A percentile compares a stretch with the other conserved stretches of the same genome.
These are phyloP conservation scores for Chrysochromulina tobinii DNA, from an alignment of 78 protist species.

Conservation along the genomic window DNA sequence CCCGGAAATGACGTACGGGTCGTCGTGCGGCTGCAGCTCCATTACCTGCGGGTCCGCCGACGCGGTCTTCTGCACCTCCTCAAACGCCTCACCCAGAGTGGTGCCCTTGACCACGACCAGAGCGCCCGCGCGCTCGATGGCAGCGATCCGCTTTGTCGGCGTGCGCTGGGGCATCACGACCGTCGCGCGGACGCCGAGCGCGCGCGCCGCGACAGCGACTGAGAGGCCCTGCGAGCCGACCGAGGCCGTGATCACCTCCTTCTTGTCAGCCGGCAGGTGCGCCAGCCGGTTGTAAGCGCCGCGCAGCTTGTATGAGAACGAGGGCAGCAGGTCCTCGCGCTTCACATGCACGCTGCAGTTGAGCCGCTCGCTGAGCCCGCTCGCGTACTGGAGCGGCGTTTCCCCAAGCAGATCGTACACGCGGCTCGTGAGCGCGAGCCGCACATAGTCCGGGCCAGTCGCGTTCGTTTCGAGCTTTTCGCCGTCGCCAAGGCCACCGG, in stretches of 20 bases:
- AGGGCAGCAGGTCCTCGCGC: slow-evolving; percentile 64
- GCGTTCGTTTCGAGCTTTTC: not conserved
- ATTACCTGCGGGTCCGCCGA: not conserved
- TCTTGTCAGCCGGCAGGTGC: slow-evolving; percentile 34
- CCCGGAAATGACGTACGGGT: slow-evolving; percentile 63
- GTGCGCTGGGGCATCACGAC: slow-evolving; percentile 74
- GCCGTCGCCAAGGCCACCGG: not conserved
- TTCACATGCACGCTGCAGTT: slow-evolving; percentile 11
- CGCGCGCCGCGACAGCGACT: slow-evolving; percentile 41
- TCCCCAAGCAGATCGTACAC: slow-evolving; percentile 37
- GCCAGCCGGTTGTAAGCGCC: slow-evolving; percentile 70
- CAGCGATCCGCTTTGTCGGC: slow-evolving; percentile 45
- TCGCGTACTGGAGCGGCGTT: slow-evolving; percentile 1
- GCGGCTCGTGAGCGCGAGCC: slow-evolving; percentile 25
- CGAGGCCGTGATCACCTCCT: slow-evolving; percentile 52
- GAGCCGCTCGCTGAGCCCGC: not conserved
- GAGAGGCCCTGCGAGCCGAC: slow-evolving; percentile 79
- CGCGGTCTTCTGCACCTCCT: slow-evolving; percentile 32
- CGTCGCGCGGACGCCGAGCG: slow-evolving; percentile 37
- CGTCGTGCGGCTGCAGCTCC: not conserved
- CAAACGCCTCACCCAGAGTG: slow-evolving; percentile 58
- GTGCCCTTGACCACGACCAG: slow-evolving; percentile 48
- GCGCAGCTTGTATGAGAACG: slow-evolving; percentile 62
- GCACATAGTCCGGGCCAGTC: slow-evolving; percentile 16
- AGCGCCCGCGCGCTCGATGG: slow-evolving; percentile 56